Conservation (phyloP, 805 yeast species). For the Brettanomyces naardenensis region DNA sequence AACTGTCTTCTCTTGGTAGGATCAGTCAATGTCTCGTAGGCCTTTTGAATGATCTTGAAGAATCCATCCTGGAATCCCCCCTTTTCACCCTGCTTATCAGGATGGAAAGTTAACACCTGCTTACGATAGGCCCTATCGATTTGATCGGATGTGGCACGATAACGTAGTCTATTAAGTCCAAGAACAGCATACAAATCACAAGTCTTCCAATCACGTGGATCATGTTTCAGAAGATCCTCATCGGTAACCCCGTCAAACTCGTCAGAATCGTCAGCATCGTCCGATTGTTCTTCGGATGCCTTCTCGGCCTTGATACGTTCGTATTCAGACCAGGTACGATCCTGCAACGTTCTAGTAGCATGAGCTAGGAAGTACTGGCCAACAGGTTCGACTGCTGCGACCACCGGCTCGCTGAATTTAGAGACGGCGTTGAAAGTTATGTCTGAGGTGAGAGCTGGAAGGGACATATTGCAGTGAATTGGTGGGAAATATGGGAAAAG, state of each 20-base stretch:
- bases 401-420: conserved; percentile 50
- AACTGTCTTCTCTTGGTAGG: conserved; percentile 82
- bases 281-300: conserved; percentile 68
- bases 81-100: conserved; percentile 91
- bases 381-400: conserved; percentile 90
- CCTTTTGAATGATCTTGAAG: conserved; percentile 96
- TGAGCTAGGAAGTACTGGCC: conserved; percentile 95
- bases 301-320: conserved; percentile 89
- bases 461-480: conserved; percentile 24
- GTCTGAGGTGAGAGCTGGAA: conserved; percentile 48
- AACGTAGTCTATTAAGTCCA: conserved; percentile 87
- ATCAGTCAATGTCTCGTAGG: conserved; percentile 84
- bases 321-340: conserved; percentile 97
- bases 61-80: conserved; percentile 91
- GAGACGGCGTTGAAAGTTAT: conserved; percentile 43
- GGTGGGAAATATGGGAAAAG: background rate
- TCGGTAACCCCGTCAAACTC: conserved; percentile 53
- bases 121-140: conserved; percentile 95
- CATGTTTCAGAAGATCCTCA: conserved; percentile 69
- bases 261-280: conserved; percentile 56
- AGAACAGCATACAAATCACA: conserved; percentile 95
- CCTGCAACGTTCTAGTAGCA: conserved; percentile 90
- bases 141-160: conserved; percentile 86
- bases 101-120: conserved; percentile 94
- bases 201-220: conserved; percentile 97